Conservation (phyloP, 2,329 filamentous ascomycete genomes). For the Malbranchea cinnamomea region DNA sequence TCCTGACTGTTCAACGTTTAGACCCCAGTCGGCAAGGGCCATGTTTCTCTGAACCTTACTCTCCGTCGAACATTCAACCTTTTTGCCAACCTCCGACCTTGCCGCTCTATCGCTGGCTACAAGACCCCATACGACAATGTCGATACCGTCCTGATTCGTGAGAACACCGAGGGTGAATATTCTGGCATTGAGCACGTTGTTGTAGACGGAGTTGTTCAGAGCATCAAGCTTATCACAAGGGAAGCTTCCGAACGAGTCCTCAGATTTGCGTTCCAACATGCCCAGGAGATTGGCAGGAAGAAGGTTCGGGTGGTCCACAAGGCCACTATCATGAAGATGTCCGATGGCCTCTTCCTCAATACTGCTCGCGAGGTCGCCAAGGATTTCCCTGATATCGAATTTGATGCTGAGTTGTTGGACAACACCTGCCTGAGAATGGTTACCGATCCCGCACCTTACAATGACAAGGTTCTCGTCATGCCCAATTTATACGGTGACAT, state of each 20-base stretch:
- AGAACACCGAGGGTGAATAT: slow-evolving; percentile 99
- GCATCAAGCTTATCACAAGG: slow-evolving; percentile 97
- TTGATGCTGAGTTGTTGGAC: slow-evolving; percentile 94
- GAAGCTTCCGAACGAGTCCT: slow-evolving; percentile 91
- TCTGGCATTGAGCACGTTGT: slow-evolving; percentile 98
- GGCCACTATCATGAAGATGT: slow-evolving; percentile 99
- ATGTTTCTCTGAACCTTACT: slow-evolving; percentile 97
- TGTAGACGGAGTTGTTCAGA: slow-evolving; percentile 94
- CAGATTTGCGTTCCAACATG: slow-evolving; percentile 96
- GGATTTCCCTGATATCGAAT: slow-evolving; percentile 91
- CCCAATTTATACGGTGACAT: slow-evolving; percentile 99
- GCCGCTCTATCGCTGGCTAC: slow-evolving; percentile 91
- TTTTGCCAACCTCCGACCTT: slow-evolving; percentile 97
- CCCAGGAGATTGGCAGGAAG: slow-evolving; percentile 77
- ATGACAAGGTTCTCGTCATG: slow-evolving; percentile 96
- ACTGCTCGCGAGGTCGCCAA: slow-evolving; percentile 74
- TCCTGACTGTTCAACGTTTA: slow-evolving; percentile 21
- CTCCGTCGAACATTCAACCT: slow-evolving; percentile 99
- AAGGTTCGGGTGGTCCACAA: slow-evolving; percentile 99
- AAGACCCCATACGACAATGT: slow-evolving; percentile 98
- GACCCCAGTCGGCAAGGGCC: slow-evolving; percentile 95
- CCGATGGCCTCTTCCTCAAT: slow-evolving; percentile 91
- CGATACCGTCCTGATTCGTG: slow-evolving; percentile 92
- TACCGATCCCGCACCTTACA: slow-evolving; percentile 89
- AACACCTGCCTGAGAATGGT: slow-evolving; percentile 99